These are phyloP conservation scores for Leishmania tropica DNA, from an alignment of 208 protist genomes.

Conservation along the genomic window DNA sequence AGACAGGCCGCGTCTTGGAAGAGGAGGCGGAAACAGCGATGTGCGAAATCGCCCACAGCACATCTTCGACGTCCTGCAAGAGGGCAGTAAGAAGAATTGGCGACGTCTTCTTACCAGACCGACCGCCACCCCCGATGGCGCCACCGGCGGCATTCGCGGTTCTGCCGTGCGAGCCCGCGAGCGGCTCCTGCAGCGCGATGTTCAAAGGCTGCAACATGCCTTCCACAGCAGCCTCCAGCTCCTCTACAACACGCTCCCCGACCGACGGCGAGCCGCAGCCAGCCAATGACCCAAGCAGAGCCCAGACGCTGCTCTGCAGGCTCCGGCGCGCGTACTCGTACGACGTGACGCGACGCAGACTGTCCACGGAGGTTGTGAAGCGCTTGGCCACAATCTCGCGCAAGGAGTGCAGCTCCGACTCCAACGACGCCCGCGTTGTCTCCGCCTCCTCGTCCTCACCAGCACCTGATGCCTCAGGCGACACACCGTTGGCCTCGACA, in stretches of 20 bases:
- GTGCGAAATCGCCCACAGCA: constrained; percentile 32
- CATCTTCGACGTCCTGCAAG: constrained; percentile 33
- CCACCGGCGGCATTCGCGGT: neutral
- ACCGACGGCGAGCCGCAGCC: neutral
- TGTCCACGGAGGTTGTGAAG: constrained; percentile 32
- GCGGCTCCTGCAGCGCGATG: constrained; percentile 35
- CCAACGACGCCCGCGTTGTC: constrained; percentile 32
- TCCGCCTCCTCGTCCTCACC: constrained; percentile 22
- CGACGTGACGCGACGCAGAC: constrained; percentile 15
- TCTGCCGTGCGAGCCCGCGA: constrained; percentile 12
- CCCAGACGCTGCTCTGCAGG: constrained; percentile 16
- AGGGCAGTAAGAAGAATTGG: constrained; percentile 23
- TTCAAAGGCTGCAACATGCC: constrained; percentile 40
- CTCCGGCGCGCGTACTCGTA: constrained; percentile 26
- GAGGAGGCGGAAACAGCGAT: neutral
- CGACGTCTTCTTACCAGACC: neutral
- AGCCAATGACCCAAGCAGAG: constrained; percentile 13
- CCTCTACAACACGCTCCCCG: constrained; percentile 19
- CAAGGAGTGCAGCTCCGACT: constrained; percentile 52
- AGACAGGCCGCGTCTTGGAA: neutral
- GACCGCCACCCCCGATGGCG: neutral
- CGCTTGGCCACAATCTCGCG: constrained; percentile 47
- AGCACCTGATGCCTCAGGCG: neutral
- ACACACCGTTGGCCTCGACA: neutral
- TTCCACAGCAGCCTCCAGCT: constrained; percentile 38